A percentile compares a stretch with the other conserved stretches of the same genome.
Evolutionary conservation across 345 rosid species (phyloP).

Genomic region (Corchorus olitorius): DNA sequence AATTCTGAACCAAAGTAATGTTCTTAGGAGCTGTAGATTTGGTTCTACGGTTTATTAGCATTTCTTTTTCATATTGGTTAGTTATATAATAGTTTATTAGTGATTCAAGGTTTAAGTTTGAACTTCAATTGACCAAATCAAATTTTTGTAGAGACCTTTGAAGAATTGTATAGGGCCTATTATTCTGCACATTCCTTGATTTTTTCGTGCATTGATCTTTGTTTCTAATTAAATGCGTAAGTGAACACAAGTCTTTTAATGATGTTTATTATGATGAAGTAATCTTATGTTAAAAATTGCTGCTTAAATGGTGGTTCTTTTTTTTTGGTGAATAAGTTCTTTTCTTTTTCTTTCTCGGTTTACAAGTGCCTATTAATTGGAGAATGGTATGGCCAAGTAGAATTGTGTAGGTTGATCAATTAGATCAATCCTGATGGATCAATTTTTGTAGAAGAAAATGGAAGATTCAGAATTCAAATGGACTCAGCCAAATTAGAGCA

Average conservation of each 20-base stretch:
- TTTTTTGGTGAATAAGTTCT: too few species aligned
- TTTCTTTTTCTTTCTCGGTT: too few species aligned
- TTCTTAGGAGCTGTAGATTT: conserved; percentile 20
- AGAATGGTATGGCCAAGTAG: not conserved
- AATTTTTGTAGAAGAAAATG: not conserved
- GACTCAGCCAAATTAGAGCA: not conserved
- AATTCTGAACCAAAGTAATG: conserved; percentile 22
- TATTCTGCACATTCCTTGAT: not conserved
- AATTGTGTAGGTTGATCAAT: not conserved
- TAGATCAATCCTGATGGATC: not conserved
- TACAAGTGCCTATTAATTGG: not conserved
- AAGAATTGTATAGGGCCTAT: not conserved
- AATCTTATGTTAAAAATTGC: not conserved
- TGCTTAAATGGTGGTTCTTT: too few species aligned
- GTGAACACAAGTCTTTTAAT: too few species aligned
- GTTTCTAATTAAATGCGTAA: not conserved
- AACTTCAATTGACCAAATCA: not conserved
- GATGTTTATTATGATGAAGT: too few species aligned
- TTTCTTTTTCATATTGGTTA: not conserved
- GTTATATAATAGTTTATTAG: conserved; percentile 1
- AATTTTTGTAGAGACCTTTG: not conserved
- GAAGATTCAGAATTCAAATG: conserved; percentile 3
- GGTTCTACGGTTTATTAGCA: not conserved
- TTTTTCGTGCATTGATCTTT: not conserved
- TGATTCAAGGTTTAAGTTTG: conserved; percentile 12